phyloP scores from a whole-genome alignment of 2,329 filamentous ascomycete genomes.

The Ophiosphaerella herpotricha region DNA sequence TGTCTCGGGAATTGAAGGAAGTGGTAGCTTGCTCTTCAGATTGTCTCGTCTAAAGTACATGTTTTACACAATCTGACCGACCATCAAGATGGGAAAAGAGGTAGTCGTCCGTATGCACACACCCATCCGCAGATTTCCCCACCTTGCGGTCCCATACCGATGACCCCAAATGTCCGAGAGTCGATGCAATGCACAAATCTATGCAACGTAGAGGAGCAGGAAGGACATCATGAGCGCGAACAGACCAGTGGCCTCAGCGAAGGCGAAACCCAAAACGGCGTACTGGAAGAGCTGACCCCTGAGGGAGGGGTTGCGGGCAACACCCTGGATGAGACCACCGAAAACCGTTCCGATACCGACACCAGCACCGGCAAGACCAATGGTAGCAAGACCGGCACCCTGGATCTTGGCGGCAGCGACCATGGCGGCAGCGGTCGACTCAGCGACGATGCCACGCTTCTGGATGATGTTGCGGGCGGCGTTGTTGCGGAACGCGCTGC shows the following conservation, averaged over 20 bases:
- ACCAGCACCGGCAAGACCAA: conserved; percentile 90
- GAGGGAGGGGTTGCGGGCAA: conserved; percentile 92
- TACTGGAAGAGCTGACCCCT: conserved; percentile 95
- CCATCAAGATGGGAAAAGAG: conserved; percentile 46
- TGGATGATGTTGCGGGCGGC: conserved; percentile 47
- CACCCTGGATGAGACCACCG: conserved; percentile 84
- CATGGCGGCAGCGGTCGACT: conserved; percentile 50
- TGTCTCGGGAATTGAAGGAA: conserved; percentile 36
- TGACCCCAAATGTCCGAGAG: conserved; percentile 38
- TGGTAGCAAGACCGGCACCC: conserved; percentile 67
- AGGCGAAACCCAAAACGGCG: conserved; percentile 93
- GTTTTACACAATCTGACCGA: conserved; percentile 51
- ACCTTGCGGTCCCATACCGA: conserved; percentile 41
- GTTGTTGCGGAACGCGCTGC: conserved; percentile 49
- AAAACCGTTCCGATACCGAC: conserved; percentile 96
- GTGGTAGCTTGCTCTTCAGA: conserved; percentile 49
- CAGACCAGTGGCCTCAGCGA: conserved; percentile 84
- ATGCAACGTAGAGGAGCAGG: conserved; percentile 50
- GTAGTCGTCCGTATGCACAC: conserved; percentile 48
- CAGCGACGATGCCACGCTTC: conserved; percentile 49
- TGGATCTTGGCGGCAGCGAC: conserved; percentile 50
- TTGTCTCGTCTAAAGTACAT: conserved; percentile 50
- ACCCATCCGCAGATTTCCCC: conserved; percentile 46
- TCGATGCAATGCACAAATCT: conserved; percentile 44
- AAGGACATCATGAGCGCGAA: conserved; percentile 60